These are phyloP conservation scores for Flaveria sonorensis DNA, from an alignment of 129 eudicot species.

Conservation along the genomic window DNA sequence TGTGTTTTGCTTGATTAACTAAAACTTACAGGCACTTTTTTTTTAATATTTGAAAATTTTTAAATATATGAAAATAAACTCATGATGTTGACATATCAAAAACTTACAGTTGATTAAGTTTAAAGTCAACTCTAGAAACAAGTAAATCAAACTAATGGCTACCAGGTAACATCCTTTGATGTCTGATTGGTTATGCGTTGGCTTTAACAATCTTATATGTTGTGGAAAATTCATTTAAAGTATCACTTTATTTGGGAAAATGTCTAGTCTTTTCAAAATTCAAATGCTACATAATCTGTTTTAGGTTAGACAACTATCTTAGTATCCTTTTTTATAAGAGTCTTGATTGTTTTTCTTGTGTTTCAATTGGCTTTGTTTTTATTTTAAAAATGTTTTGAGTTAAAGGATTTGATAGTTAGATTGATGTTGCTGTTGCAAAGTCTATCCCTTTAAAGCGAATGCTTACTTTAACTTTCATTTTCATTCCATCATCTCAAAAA, in stretches of 20 bases:
- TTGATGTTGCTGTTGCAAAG: not conserved
- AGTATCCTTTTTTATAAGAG: not conserved
- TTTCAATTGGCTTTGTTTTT: not conserved
- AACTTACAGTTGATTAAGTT: too few species aligned
- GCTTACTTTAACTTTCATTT: not conserved
- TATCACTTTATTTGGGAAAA: too few species aligned
- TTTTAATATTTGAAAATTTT: too few species aligned
- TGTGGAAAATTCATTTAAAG: not conserved
- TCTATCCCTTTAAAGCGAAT: not conserved
- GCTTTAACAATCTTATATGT: not conserved
- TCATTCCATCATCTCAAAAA: not conserved
- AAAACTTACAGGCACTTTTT: not conserved
- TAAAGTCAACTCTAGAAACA: too few species aligned
- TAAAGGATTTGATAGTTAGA: not conserved
- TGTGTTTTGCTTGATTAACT: not conserved
- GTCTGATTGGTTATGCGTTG: not conserved
- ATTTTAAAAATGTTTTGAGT: too few species aligned
- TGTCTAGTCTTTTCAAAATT: too few species aligned
- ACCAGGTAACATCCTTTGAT: not conserved
- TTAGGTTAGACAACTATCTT: too few species aligned
- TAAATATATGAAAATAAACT: not conserved
- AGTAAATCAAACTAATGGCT: not conserved
- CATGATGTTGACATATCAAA: not conserved
- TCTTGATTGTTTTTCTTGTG: not conserved
- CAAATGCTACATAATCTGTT: too few species aligned